A percentile compares a stretch with the other conserved stretches of the same genome.
Evolutionary conservation across 1,284 basidiomycete species (phyloP).

Genomic region (Fomitiporia mediterranea): DNA sequence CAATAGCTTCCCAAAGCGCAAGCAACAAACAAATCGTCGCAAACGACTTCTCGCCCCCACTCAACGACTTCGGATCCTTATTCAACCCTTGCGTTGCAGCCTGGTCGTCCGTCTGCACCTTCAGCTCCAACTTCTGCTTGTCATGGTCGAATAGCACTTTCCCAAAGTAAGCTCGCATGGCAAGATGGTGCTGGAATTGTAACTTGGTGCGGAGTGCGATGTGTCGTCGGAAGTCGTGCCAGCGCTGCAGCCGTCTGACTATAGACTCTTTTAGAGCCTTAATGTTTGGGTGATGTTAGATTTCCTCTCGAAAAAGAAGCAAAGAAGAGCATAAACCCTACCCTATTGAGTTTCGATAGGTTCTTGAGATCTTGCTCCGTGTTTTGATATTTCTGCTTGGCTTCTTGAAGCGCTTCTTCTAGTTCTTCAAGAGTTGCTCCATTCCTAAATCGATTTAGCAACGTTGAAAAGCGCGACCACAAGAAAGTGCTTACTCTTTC

Average conservation of each 20-base stretch:
- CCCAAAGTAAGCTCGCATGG: constrained; percentile 82
- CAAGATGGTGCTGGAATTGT: constrained; percentile 79
- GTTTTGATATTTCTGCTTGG: constrained; percentile 49
- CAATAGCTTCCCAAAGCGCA: constrained; percentile 93
- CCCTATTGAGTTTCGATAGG: constrained; percentile 62
- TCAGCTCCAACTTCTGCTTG: constrained; percentile 60
- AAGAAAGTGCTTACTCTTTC: constrained; percentile 45
- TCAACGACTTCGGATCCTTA: constrained; percentile 79
- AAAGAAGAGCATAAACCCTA: constrained; percentile 25
- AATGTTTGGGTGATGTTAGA: neutral
- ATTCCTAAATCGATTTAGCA: constrained; percentile 41
- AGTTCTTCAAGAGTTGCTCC: constrained; percentile 78
- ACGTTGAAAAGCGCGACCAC: neutral
- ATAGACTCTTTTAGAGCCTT: constrained; percentile 66
- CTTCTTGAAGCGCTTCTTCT: constrained; percentile 60
- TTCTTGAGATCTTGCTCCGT: constrained; percentile 59
- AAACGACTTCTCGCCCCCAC: constrained; percentile 96
- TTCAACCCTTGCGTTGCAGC: constrained; percentile 55
- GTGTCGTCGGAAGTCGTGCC: constrained; percentile 84
- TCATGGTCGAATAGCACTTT: constrained; percentile 84
- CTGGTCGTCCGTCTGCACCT: constrained; percentile 79
- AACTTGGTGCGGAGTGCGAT: constrained; percentile 84
- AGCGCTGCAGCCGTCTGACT: constrained; percentile 60
- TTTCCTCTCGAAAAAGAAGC: constrained; percentile 9
- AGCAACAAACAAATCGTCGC: constrained; percentile 92